Conservation (phyloP, 306 rosid genomes). For the Argentina anserina region DNA sequence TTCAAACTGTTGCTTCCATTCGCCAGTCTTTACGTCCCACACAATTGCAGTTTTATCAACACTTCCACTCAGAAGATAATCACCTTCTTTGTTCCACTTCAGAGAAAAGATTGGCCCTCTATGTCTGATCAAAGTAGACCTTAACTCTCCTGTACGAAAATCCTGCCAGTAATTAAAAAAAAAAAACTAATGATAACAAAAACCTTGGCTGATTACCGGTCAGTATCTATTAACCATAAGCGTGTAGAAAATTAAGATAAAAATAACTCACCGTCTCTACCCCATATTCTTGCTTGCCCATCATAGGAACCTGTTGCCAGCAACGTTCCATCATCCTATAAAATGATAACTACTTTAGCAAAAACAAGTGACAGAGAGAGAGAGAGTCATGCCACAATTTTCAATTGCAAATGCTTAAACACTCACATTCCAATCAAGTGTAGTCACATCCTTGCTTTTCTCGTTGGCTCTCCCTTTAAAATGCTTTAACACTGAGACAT, state of each 20-base stretch:
- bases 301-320: constrained; percentile 74
- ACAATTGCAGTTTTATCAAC: constrained; percentile 62
- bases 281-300: constrained; percentile 78
- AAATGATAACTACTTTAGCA: neutral
- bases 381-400: constrained; percentile 2
- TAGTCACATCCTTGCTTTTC: constrained; percentile 68
- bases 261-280: constrained; percentile 51
- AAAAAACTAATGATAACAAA: constrained; percentile 1
- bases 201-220: neutral
- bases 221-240: constrained; percentile 5
- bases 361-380: neutral
- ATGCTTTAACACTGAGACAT: constrained; percentile 49
- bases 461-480: constrained; percentile 55
- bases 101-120: constrained; percentile 66
- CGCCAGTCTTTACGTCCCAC: constrained; percentile 59
- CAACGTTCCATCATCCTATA: constrained; percentile 56
- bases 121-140: constrained; percentile 46
- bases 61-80: constrained; percentile 70
- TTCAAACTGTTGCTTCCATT: constrained; percentile 68
- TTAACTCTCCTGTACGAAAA: constrained; percentile 47
- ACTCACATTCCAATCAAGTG: constrained; percentile 79
- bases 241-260: neutral
- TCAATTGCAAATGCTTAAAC: neutral
- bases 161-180: constrained; percentile 14
- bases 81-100: constrained; percentile 70